phyloP scores from a whole-genome alignment of 75 land plant species.

The Sequoiadendron giganteum region DNA sequence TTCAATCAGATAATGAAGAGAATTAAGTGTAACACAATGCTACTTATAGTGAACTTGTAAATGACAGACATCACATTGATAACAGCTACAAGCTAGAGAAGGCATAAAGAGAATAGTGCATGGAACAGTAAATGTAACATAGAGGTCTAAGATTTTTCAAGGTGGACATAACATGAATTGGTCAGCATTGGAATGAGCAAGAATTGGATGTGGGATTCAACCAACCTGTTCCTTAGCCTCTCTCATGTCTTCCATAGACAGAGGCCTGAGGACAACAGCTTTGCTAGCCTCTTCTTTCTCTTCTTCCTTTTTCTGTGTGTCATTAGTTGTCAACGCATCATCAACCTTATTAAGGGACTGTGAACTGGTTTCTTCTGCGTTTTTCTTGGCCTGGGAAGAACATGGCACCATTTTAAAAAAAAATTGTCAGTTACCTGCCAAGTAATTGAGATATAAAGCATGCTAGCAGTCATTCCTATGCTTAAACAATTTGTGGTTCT shows the following conservation, averaged over 20 bases:
- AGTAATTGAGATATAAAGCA: not conserved
- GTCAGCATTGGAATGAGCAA: not conserved
- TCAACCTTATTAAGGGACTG: conserved; percentile 17
- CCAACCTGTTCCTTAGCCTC: conserved; percentile 45
- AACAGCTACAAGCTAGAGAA: no score
- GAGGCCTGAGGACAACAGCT: conserved; percentile 30
- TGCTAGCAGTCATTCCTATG: no score
- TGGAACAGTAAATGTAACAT: no score
- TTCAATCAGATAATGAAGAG: not conserved
- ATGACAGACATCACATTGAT: not conserved
- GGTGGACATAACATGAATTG: not conserved
- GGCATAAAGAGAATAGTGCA: no score
- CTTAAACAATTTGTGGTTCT: no score
- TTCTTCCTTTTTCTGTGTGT: not conserved
- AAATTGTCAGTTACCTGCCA: not conserved
- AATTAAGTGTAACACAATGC: not conserved
- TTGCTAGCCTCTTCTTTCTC: conserved; percentile 8
- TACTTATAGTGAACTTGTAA: not conserved
- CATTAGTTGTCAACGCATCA: conserved; percentile 14
- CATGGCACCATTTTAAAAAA: not conserved
- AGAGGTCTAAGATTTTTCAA: no score
- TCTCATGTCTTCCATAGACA: conserved; percentile 49
- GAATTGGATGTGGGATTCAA: not conserved
- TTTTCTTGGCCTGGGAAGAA: not conserved
- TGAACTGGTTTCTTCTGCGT: conserved; percentile 13